Conservation (phyloP, 345 rosid species). For the Salix exigua region DNA sequence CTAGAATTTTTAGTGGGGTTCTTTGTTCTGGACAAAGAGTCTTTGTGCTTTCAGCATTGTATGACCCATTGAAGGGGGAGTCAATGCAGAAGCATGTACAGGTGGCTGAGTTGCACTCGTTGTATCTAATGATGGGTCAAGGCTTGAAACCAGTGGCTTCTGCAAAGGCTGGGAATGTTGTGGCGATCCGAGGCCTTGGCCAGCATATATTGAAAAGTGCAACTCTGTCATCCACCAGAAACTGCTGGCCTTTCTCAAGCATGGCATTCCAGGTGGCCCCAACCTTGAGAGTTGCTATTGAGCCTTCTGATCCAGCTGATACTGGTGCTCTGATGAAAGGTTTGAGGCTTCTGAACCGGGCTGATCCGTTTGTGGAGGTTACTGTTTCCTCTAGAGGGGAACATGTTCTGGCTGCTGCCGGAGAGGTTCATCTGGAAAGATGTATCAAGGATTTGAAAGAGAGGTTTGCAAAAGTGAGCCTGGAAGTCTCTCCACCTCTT, state of each 20-base stretch:
- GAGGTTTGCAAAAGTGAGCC: conserved; percentile 78
- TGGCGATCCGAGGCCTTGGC: conserved; percentile 91
- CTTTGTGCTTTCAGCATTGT: conserved; percentile 74
- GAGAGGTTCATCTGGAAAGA: conserved; percentile 94
- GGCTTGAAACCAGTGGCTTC: conserved; percentile 69
- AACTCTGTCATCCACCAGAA: conserved; percentile 78
- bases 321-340: conserved; percentile 79
- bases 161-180: conserved; percentile 83
- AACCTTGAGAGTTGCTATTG: conserved; percentile 85
- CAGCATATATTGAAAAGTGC: conserved; percentile 89
- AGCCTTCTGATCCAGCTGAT: conserved; percentile 88
- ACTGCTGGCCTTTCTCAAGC: conserved; percentile 94
- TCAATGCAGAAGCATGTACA: conserved; percentile 75
- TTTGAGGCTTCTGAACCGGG: conserved; percentile 74
- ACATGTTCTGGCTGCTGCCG: conserved; percentile 90
- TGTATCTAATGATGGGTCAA: conserved; percentile 98
- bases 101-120: conserved; percentile 76
- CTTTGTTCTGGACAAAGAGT: conserved; percentile 56
- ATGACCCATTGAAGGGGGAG: conserved; percentile 73
- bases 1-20: conserved; percentile 88
- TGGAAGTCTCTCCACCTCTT: conserved; percentile 86
- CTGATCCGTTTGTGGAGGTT: conserved; percentile 92
- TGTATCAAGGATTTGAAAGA: conserved; percentile 86
- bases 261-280: conserved; percentile 93
- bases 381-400: conserved; percentile 89